A percentile compares a stretch with the other conserved stretches of the same genome.
These are phyloP conservation scores for Eucalyptus viminalis DNA, from an alignment of 345 rosid genomes.

Conservation along the genomic window DNA sequence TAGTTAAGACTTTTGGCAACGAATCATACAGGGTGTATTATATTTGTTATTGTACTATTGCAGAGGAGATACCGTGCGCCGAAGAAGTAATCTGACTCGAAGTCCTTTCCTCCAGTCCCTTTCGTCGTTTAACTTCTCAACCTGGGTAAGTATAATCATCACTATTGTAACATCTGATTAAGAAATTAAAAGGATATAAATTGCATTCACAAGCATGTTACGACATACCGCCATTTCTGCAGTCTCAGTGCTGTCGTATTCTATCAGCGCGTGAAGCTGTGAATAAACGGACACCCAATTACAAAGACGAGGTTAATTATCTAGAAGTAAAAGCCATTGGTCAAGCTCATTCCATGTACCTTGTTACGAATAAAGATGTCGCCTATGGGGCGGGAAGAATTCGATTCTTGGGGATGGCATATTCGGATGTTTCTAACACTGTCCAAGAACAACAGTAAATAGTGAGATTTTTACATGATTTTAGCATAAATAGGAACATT, in stretches of 20 bases:
- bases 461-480: background rate
- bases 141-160: conserved; percentile 16
- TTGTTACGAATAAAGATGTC: conserved; percentile 71
- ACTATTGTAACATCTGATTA: background rate
- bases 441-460: background rate
- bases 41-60: background rate
- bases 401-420: conserved; percentile 89
- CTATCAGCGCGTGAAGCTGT: conserved; percentile 94
- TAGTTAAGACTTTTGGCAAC: background rate
- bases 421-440: conserved; percentile 83
- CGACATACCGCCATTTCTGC: conserved; percentile 85
- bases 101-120: conserved; percentile 98
- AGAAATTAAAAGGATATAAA: background rate
- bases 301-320: background rate
- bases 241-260: conserved; percentile 48
- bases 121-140: conserved; percentile 75
- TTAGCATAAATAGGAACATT: background rate
- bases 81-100: conserved; percentile 73
- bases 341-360: conserved; percentile 19
- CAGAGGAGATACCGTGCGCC: conserved; percentile 57
- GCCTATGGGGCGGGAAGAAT: conserved; percentile 48
- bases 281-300: background rate
- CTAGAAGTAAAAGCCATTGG: background rate
- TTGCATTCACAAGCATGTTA: background rate
- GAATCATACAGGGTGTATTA: background rate